Conservation (phyloP, 2,329 filamentous ascomycete species). For the Botrytis galanthina region DNA sequence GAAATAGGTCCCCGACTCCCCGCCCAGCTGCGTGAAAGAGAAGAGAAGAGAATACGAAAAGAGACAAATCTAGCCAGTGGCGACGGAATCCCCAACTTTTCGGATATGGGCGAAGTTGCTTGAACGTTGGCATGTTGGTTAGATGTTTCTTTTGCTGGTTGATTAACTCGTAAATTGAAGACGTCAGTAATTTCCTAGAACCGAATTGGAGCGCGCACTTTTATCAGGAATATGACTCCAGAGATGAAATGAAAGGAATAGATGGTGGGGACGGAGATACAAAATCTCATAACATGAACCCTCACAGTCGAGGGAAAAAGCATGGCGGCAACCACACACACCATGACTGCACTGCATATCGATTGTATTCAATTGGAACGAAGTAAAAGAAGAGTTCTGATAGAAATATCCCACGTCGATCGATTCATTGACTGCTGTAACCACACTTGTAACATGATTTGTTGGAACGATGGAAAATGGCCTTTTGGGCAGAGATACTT, state of each 20-base stretch:
- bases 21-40: neutral
- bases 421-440: slow-evolving; percentile 17
- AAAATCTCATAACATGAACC: neutral
- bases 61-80: neutral
- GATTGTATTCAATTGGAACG: slow-evolving; percentile 6
- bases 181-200: neutral
- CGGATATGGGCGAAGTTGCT: neutral
- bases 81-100: neutral
- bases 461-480: neutral
- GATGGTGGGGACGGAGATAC: neutral
- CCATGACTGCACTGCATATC: neutral
- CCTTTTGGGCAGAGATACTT: slow-evolving; percentile 17
- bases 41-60: slow-evolving; percentile 8
- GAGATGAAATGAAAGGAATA: neutral
- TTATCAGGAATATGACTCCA: neutral
- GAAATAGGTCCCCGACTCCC: neutral
- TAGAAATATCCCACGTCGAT: neutral
- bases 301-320: neutral
- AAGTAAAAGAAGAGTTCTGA: neutral
- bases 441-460: slow-evolving; percentile 5
- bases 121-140: neutral
- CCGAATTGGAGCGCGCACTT: neutral
- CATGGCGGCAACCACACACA: slow-evolving; percentile 7
- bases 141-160: neutral
- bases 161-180: neutral